Conservation (phyloP, 2,329 filamentous ascomycete species). For the Periconia macrospinosa region DNA sequence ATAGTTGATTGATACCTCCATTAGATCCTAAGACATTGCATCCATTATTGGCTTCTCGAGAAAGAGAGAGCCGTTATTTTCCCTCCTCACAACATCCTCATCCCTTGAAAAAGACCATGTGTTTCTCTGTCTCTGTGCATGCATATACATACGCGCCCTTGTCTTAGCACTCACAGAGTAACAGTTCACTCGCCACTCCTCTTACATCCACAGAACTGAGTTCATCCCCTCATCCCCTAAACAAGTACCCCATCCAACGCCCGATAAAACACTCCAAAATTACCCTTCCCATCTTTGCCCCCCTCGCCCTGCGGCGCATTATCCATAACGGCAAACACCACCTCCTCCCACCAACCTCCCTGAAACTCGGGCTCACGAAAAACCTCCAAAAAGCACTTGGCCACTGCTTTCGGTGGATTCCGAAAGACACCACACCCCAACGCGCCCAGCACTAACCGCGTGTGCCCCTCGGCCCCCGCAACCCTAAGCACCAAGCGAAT, state of each 20-base stretch:
- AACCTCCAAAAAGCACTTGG: constrained; percentile 63
- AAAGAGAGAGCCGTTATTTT: background rate
- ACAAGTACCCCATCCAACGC: constrained; percentile 29
- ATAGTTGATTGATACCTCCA: constrained; percentile 12
- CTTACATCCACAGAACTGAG: background rate
- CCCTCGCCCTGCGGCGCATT: constrained; percentile 28
- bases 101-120: background rate
- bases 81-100: background rate
- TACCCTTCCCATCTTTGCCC: constrained; percentile 46
- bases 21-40: constrained; percentile 5
- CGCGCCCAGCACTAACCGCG: constrained; percentile 66
- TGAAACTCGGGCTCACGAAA: constrained; percentile 63
- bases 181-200: background rate
- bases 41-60: background rate
- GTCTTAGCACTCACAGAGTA: no score
- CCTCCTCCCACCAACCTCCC: constrained; percentile 65
- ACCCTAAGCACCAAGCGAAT: constrained; percentile 64
- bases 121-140: background rate
- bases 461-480: constrained; percentile 60
- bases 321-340: constrained; percentile 66
- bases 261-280: constrained; percentile 53
- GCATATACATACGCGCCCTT: no score
- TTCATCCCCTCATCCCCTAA: background rate
- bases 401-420: constrained; percentile 66
- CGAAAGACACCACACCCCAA: constrained; percentile 69